Evolutionary conservation across 306 rosid genomes (phyloP).

Genomic region (Quercus berberidifolia): DNA sequence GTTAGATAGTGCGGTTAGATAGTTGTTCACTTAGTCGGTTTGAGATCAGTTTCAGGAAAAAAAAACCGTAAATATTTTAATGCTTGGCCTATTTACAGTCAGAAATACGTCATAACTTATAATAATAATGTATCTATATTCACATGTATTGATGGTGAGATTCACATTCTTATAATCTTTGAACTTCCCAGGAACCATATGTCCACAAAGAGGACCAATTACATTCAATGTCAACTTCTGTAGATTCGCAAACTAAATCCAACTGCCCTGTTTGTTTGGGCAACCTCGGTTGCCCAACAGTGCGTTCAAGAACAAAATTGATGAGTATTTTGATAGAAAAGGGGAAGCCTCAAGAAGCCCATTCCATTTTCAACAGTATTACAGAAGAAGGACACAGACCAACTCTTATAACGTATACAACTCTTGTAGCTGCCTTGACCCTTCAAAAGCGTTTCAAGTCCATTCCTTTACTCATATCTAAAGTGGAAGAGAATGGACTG

Average conservation of each 20-base stretch:
- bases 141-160: neutral
- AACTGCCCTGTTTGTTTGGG: slow-evolving; percentile 61
- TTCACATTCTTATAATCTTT: slow-evolving; percentile 18
- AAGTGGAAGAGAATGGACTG: slow-evolving; percentile 67
- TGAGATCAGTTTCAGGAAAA: neutral
- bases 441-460: slow-evolving; percentile 78
- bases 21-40: neutral
- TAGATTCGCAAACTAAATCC: slow-evolving; percentile 40
- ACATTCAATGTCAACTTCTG: slow-evolving; percentile 39
- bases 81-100: neutral
- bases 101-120: neutral
- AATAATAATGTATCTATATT: neutral
- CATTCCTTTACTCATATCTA: slow-evolving; percentile 58
- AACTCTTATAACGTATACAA: slow-evolving; percentile 79
- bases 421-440: slow-evolving; percentile 85
- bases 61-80: neutral
- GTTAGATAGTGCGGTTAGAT: neutral
- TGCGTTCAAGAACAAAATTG: slow-evolving; percentile 80
- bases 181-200: slow-evolving; percentile 40
- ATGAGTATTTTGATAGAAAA: slow-evolving; percentile 64
- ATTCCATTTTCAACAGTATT: slow-evolving; percentile 52
- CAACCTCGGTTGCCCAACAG: slow-evolving; percentile 62
- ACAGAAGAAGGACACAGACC: slow-evolving; percentile 84
- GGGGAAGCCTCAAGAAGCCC: slow-evolving; percentile 81
- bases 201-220: slow-evolving; percentile 35